Evolutionary conservation across 2,329 filamentous ascomycete species (phyloP), one percentile per base, ranked within the genome.

Genomic region (Elsinoe perseae): DNA sequence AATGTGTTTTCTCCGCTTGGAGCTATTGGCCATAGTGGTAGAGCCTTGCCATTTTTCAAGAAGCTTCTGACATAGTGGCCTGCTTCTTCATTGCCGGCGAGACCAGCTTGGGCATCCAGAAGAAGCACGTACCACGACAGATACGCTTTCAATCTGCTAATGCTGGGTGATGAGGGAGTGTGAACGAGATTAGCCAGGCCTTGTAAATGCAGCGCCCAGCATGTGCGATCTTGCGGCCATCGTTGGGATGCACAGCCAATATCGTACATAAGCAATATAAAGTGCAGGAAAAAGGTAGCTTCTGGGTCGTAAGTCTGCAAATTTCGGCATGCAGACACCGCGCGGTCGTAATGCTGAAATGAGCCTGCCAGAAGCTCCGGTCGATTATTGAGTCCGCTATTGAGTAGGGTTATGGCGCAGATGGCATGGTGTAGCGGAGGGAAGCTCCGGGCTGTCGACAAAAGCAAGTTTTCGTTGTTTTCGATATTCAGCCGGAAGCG

Each of bases 211-310:
- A 77, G 72, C 28, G 77, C 75, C 77, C 78, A 81, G 61, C 81
- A 70, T 50, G 75, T 75, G 8, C 74, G 70, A n/a, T 72, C 54
- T 8, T 54, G 53, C 12, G 46, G 50, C 18, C 44, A 58, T 25
- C 53, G 48, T n/a, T 56, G 38, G 25, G 56, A 54, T 3, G 58
- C 52, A 23, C 53, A 60, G 59, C 70, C 65, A 57, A 80, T 76
- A 68, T 82, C 80, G 62, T 81, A 81, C 18, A 81, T 67, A 27
- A 81, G 71, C 10, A 82, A 72, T 3, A 82, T 68, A 59, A 80
- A 80, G 63, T 82, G 79, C 1, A 78, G 77, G 23, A 80, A 70
- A 58, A 82, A 77, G n/a, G 77, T 70, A 9, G 77, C 78, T 62
- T 81, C 77, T 0, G 77, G 79, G 14, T 76, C 71, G 18, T 80